Percentiles rank a stretch among this genome's conserved stretches.
These are phyloP conservation scores for Penicillium psychrosexuale DNA, from an alignment of 2,329 filamentous ascomycete genomes.

Conservation along the genomic window DNA sequence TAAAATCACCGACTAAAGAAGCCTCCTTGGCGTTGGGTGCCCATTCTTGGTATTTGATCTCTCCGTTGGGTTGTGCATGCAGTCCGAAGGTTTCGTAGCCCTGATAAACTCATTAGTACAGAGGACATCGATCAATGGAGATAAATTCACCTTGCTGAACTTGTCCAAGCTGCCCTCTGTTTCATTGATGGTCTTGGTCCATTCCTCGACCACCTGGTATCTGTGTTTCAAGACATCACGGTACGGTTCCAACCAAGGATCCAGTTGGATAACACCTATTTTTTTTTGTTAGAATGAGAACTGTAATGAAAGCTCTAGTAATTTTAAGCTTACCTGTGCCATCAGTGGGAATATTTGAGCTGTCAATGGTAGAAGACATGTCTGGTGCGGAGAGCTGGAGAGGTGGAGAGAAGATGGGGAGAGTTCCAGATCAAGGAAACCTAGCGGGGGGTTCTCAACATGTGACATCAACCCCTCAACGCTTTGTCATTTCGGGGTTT, in stretches of 20 bases:
- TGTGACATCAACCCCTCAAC: slow-evolving; percentile 18
- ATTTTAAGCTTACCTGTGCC: slow-evolving; percentile 19
- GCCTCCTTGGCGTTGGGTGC: slow-evolving; percentile 84
- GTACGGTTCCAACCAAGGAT: slow-evolving; percentile 88
- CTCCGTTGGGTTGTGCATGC: slow-evolving; percentile 74
- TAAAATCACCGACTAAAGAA: slow-evolving; percentile 91
- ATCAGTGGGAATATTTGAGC: slow-evolving; percentile 13
- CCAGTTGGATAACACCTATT: slow-evolving; percentile 77
- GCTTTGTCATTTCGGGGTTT: slow-evolving; percentile 3
- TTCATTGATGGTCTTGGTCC: slow-evolving; percentile 80
- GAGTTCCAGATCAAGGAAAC: slow-evolving; percentile 9
- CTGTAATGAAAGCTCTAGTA: neutral
- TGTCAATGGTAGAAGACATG: slow-evolving; percentile 6
- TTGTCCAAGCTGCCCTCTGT: slow-evolving; percentile 86
- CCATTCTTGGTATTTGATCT: slow-evolving; percentile 93
- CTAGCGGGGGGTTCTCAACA: slow-evolving; percentile 11
- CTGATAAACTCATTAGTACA: slow-evolving; percentile 43
- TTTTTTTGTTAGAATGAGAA: neutral
- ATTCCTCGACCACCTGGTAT: slow-evolving; percentile 75
- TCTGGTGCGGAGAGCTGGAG: slow-evolving; percentile 2
- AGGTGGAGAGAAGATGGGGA: slow-evolving; percentile 2
- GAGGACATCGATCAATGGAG: neutral
- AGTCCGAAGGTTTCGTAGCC: slow-evolving; percentile 85
- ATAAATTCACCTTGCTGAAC: slow-evolving; percentile 69
- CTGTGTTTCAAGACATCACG: slow-evolving; percentile 70